These are phyloP conservation scores for Euphorbia peplus DNA, from an alignment of 345 rosid species.

Conservation along the genomic window DNA sequence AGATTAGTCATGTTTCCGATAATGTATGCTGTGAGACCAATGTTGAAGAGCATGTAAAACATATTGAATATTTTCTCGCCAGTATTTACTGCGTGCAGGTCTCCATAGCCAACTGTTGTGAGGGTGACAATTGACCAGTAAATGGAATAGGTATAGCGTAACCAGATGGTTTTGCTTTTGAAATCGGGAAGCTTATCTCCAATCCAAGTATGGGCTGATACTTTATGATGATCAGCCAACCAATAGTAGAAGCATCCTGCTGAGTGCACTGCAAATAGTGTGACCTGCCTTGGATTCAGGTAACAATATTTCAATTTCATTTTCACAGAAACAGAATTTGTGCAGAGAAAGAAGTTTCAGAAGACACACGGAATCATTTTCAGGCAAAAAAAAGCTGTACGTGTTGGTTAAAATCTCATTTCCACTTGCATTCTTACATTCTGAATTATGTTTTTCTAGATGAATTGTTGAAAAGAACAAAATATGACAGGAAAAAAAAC, in stretches of 20 bases:
- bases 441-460: neutral
- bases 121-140: slow-evolving; percentile 95
- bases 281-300: slow-evolving; percentile 49
- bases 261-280: slow-evolving; percentile 68
- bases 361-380: neutral
- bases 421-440: too few relatives aligned
- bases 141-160: slow-evolving; percentile 84
- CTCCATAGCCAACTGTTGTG: slow-evolving; percentile 90
- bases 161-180: slow-evolving; percentile 65
- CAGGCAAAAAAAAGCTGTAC: neutral
- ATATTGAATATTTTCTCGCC: slow-evolving; percentile 73
- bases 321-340: neutral
- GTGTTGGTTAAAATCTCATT: too few relatives aligned
- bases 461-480: neutral
- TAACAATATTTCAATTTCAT: neutral
- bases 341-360: neutral
- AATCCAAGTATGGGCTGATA: slow-evolving; percentile 60
- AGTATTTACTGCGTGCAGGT: slow-evolving; percentile 64
- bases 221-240: slow-evolving; percentile 56
- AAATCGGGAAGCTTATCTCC: slow-evolving; percentile 53
- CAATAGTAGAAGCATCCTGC: slow-evolving; percentile 85
- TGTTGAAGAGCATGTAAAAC: slow-evolving; percentile 86
- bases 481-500: slow-evolving; percentile 10
- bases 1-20: slow-evolving; percentile 96
- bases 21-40: slow-evolving; percentile 78